A percentile compares a stretch with the other conserved stretches of the same genome.
Evolutionary conservation across 495 filamentous ascomycete genomes (phyloP).

Genomic region (Neurospora sp.): DNA sequence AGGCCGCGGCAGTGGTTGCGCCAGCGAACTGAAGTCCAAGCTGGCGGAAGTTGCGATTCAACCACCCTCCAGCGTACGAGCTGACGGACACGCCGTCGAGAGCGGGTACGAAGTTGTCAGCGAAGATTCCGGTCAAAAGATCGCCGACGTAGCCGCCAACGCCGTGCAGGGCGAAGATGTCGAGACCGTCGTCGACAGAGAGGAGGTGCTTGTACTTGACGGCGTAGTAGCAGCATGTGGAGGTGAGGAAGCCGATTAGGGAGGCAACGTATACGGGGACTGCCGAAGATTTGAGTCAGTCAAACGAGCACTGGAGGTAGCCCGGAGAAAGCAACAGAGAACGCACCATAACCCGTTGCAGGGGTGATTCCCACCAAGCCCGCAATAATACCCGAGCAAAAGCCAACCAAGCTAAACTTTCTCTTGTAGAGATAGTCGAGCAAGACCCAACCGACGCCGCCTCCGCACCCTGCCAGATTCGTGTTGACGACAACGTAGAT

Average conservation of each 20-base stretch:
- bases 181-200: slow-evolving; percentile 64
- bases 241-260: slow-evolving; percentile 69
- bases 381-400: slow-evolving; percentile 85
- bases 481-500: slow-evolving; percentile 91
- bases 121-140: slow-evolving; percentile 68
- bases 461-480: slow-evolving; percentile 76
- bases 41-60: slow-evolving; percentile 53
- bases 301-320: not conserved
- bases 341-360: slow-evolving; percentile 47
- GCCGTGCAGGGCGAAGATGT: slow-evolving; percentile 73
- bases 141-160: slow-evolving; percentile 71
- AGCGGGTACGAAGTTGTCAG: slow-evolving; percentile 45
- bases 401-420: slow-evolving; percentile 87
- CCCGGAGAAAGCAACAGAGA: not conserved
- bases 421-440: slow-evolving; percentile 86
- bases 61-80: slow-evolving; percentile 39
- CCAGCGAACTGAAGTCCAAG: slow-evolving; percentile 70
- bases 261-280: slow-evolving; percentile 68
- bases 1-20: slow-evolving; percentile 59
- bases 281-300: no score
- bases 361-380: slow-evolving; percentile 82
- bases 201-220: slow-evolving; percentile 81
- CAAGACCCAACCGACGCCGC: slow-evolving; percentile 69
- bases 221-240: slow-evolving; percentile 72
- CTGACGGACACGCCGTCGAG: slow-evolving; percentile 60